These are phyloP conservation scores for Colletotrichum orchidophilum DNA, from an alignment of 2,329 filamentous ascomycete genomes.

Conservation along the genomic window DNA sequence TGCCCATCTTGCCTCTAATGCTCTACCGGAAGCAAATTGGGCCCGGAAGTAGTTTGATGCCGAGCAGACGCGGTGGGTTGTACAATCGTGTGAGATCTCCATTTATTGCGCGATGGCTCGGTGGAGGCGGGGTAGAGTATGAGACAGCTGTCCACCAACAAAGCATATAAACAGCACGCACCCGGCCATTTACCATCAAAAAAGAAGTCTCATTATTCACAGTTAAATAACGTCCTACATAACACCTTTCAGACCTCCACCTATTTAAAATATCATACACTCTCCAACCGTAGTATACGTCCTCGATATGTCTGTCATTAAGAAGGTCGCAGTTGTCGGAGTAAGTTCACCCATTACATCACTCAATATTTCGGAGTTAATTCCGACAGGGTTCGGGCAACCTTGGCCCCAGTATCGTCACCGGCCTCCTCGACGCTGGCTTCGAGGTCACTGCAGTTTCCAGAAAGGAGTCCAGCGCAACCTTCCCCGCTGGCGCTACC, in stretches of 20 bases:
- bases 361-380: not conserved
- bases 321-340: slow-evolving; percentile 47
- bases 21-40: not conserved
- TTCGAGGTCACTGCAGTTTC: slow-evolving; percentile 63
- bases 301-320: slow-evolving; percentile 41
- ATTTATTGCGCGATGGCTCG: slow-evolving; percentile 21
- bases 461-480: slow-evolving; percentile 51
- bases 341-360: slow-evolving; percentile 36
- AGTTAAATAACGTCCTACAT: not conserved
- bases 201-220: not conserved
- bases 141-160: not conserved
- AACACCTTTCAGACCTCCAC: not conserved
- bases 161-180: not conserved
- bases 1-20: not conserved
- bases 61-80: not conserved
- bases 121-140: slow-evolving; percentile 1
- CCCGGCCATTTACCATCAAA: not conserved
- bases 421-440: slow-evolving; percentile 42
- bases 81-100: slow-evolving; percentile 10
- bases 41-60: not conserved
- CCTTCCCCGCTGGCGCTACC: slow-evolving; percentile 47
- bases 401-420: slow-evolving; percentile 43
- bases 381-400: slow-evolving; percentile 43
- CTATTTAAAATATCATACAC: too few relatives aligned
- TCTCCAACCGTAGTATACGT: not conserved